phyloP scores from a whole-genome alignment of 2,329 filamentous ascomycete genomes.

The Cytospora paraplurivora region DNA sequence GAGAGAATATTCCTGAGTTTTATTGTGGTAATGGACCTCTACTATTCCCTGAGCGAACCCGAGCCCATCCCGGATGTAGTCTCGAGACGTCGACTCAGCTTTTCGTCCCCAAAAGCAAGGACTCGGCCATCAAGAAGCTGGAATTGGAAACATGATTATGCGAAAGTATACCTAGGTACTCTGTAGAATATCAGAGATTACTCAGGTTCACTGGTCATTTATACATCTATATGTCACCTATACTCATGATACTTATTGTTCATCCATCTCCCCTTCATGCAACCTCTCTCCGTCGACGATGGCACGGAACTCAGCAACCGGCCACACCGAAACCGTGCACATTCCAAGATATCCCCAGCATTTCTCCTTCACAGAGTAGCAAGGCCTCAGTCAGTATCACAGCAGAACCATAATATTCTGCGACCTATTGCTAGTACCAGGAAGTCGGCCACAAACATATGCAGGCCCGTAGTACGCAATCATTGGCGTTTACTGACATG shows the following conservation, averaged over 20 bases:
- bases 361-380: background rate
- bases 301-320: background rate
- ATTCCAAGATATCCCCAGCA: background rate
- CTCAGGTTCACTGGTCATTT: too few relatives aligned
- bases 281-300: background rate
- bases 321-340: background rate
- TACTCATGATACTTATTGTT: background rate
- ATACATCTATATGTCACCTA: too few relatives aligned
- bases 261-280: background rate
- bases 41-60: too few relatives aligned
- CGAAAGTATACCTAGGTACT: too few relatives aligned
- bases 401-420: background rate
- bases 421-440: background rate
- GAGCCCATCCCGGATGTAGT: too few relatives aligned
- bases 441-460: background rate
- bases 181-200: too few relatives aligned
- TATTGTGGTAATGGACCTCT: too few relatives aligned
- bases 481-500: constrained; percentile 26
- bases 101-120: too few relatives aligned
- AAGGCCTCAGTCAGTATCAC: background rate
- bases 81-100: too few relatives aligned
- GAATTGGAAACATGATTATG: too few relatives aligned
- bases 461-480: constrained; percentile 3
- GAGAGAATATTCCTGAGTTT: too few relatives aligned
- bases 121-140: too few relatives aligned